Conservation (phyloP, 164 flowering plant genomes). For the Annona squamosa region DNA sequence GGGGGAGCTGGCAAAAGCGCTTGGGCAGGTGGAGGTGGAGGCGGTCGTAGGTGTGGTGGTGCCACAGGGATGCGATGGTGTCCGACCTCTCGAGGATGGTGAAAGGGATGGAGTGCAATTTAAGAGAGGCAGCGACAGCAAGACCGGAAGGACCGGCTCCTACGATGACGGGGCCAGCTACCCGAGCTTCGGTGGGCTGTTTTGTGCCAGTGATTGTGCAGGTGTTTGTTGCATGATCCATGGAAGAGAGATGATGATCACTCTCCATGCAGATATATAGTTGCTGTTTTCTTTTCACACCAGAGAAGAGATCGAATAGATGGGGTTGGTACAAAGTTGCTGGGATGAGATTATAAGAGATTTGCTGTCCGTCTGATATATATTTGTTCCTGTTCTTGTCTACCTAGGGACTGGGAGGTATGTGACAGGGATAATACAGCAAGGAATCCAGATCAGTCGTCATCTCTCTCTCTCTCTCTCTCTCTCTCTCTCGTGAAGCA, state of each 20-base stretch:
- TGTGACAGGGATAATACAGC: background rate
- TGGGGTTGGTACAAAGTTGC: too few species aligned
- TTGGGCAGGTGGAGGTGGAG: conserved; percentile 78
- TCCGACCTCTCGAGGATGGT: conserved; percentile 52
- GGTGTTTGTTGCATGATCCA: background rate
- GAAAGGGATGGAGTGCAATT: conserved; percentile 52
- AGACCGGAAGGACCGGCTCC: conserved; percentile 84
- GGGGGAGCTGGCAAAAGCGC: conserved; percentile 70
- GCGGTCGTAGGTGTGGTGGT: conserved; percentile 56
- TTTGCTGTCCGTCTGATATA: background rate
- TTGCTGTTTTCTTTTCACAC: too few species aligned
- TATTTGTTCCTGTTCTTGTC: background rate
- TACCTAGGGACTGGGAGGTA: background rate
- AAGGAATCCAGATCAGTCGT: background rate
- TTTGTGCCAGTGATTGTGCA: background rate
- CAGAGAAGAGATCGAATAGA: too few species aligned
- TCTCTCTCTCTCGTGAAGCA: background rate
- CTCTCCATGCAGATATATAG: background rate
- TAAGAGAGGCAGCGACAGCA: conserved; percentile 65
- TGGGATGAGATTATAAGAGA: background rate
- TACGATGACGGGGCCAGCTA: conserved; percentile 69
- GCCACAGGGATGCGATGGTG: conserved; percentile 76
- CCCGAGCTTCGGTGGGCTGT: conserved; percentile 29
- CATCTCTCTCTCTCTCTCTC: background rate
- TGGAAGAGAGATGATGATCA: background rate